A percentile compares a stretch with the other conserved stretches of the same genome.
Evolutionary conservation across 208 protist species (phyloP).

Genomic region (Zelonia costaricensis): DNA sequence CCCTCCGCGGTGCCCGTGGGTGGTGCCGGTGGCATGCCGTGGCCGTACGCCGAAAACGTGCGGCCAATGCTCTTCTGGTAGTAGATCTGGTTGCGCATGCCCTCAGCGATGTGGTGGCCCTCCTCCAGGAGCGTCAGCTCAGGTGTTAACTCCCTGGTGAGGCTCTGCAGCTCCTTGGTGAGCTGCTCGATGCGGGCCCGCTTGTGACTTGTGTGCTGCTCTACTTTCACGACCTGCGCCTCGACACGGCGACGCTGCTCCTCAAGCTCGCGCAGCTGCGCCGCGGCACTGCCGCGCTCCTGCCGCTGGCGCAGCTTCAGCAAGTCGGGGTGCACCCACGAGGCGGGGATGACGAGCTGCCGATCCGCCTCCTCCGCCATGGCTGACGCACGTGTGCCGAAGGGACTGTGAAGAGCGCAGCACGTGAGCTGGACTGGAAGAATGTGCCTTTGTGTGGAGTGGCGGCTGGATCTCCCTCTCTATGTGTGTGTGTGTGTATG

Average conservation of each 20-base stretch:
- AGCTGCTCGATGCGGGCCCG: constrained; percentile 21
- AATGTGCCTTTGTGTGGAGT: no score
- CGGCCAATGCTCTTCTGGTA: constrained; percentile 29
- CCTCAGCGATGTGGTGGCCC: constrained; percentile 16
- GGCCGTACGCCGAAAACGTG: neutral
- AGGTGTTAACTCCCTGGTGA: constrained; percentile 17
- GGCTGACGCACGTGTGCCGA: no score
- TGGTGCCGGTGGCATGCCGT: neutral
- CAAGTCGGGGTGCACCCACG: constrained; percentile 76
- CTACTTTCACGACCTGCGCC: constrained; percentile 8
- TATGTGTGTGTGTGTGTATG: neutral
- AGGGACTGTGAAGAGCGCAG: no score
- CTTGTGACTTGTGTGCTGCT: constrained; percentile 2
- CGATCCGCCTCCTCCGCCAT: constrained; percentile 1
- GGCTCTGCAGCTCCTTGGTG: constrained; percentile 12
- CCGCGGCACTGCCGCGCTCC: neutral
- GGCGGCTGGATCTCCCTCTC: neutral
- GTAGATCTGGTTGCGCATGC: constrained; percentile 24
- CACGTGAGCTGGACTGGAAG: no score
- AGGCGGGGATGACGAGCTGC: constrained; percentile 3
- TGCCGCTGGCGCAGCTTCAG: constrained; percentile 36
- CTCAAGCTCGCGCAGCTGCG: constrained; percentile 39
- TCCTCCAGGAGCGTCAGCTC: constrained; percentile 6
- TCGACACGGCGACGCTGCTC: constrained; percentile 8
- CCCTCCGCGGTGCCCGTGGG: no score